phyloP scores from a whole-genome alignment of 2,329 filamentous ascomycete genomes.

The Pseudohalonectria lignicola region DNA sequence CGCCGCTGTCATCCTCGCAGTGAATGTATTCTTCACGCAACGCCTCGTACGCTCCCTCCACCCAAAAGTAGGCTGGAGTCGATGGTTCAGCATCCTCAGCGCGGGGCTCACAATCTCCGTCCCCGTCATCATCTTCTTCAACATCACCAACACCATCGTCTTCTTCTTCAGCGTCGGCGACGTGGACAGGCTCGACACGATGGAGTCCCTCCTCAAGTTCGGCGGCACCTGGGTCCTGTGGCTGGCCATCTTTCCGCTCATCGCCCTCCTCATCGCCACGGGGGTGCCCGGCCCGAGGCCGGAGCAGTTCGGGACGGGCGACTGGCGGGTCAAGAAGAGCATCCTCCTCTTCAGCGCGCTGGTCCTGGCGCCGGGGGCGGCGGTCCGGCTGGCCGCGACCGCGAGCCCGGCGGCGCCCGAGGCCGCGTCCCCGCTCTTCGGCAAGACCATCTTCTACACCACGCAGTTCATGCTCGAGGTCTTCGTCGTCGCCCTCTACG shows the following conservation, averaged over 20 bases:
- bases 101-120: slow-evolving; percentile 15
- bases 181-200: slow-evolving; percentile 4
- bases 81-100: slow-evolving; percentile 11
- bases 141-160: slow-evolving; percentile 17
- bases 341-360: slow-evolving; percentile 13
- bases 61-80: slow-evolving; percentile 22
- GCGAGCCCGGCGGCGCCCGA: slow-evolving; percentile 13
- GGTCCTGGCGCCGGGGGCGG: slow-evolving; percentile 10
- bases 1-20: slow-evolving; percentile 20
- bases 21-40: slow-evolving; percentile 27
- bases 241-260: slow-evolving; percentile 11
- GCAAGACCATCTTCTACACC: slow-evolving; percentile 21
- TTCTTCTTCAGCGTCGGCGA: slow-evolving; percentile 13
- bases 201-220: slow-evolving; percentile 9
- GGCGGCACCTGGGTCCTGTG: slow-evolving; percentile 9
- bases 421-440: slow-evolving; percentile 16
- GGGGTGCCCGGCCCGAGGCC: slow-evolving; percentile 16
- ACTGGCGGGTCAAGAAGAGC: slow-evolving; percentile 15
- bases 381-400: slow-evolving; percentile 12
- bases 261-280: slow-evolving; percentile 11
- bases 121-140: slow-evolving; percentile 17
- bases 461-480: slow-evolving; percentile 22
- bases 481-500: slow-evolving; percentile 14
- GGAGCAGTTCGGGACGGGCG: slow-evolving; percentile 20
- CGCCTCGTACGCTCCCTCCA: slow-evolving; percentile 25